Conservation (phyloP, 176 grass and related monocot genomes). For the Musa acuminata region DNA sequence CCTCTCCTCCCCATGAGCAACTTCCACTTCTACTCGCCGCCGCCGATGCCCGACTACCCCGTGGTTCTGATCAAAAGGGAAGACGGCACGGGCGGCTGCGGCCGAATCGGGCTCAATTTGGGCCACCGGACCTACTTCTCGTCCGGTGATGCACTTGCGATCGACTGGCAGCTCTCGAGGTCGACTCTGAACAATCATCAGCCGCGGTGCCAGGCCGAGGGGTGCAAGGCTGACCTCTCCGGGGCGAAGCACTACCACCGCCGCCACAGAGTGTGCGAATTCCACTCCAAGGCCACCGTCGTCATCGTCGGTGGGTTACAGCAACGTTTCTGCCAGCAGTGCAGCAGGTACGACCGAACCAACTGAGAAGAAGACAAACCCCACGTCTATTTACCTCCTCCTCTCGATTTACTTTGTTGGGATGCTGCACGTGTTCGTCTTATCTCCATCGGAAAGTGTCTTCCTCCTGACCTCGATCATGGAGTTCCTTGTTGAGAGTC, state of each 20-base stretch:
- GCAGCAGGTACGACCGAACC: slow-evolving; percentile 49
- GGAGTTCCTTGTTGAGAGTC: too few species aligned
- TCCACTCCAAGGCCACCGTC: slow-evolving; percentile 86
- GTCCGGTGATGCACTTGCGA: slow-evolving; percentile 45
- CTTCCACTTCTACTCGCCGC: not conserved
- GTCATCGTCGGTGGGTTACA: slow-evolving; percentile 55
- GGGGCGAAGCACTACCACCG: slow-evolving; percentile 94
- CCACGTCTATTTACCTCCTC: too few species aligned
- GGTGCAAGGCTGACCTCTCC: slow-evolving; percentile 77
- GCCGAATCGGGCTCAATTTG: slow-evolving; percentile 67
- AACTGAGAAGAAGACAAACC: too few species aligned
- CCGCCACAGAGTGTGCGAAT: slow-evolving; percentile 96
- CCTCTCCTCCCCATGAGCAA: not conserved
- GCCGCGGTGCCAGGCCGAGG: slow-evolving; percentile 81
- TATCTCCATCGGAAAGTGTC: too few species aligned
- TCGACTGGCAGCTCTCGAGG: slow-evolving; percentile 34
- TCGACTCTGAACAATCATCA: slow-evolving; percentile 31
- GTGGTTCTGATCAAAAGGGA: slow-evolving; percentile 61
- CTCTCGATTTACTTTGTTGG: too few species aligned
- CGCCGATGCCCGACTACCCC: slow-evolving; percentile 26
- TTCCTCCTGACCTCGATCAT: too few species aligned
- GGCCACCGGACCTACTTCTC: slow-evolving; percentile 90
- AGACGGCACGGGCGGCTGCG: not conserved
- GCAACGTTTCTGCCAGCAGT: slow-evolving; percentile 97
- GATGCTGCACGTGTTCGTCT: too few species aligned